A percentile compares a stretch with the other conserved stretches of the same genome.
These are phyloP conservation scores for Davidsoniella eucalypti DNA, from an alignment of 2,329 filamentous ascomycete genomes.

Conservation along the genomic window DNA sequence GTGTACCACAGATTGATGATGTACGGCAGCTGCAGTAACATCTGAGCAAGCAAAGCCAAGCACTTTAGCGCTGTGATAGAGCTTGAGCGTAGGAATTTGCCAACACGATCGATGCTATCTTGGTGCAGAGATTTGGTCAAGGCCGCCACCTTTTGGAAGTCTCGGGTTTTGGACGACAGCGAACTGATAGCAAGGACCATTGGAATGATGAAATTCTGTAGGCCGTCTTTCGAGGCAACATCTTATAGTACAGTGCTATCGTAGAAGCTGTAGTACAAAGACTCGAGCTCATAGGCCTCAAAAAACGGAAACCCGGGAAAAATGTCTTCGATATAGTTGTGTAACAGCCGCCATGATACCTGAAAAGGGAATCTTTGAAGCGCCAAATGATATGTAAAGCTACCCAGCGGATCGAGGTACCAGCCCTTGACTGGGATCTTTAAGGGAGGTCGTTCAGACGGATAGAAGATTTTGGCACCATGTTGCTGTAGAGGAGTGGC, in stretches of 20 bases:
- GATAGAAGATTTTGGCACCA: slow-evolving; percentile 15
- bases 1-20: slow-evolving; percentile 15
- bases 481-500: background rate
- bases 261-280: slow-evolving; percentile 14
- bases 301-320: slow-evolving; percentile 15
- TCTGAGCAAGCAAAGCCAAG: slow-evolving; percentile 14
- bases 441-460: slow-evolving; percentile 15
- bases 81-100: slow-evolving; percentile 8
- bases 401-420: slow-evolving; percentile 12
- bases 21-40: slow-evolving; percentile 14
- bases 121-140: slow-evolving; percentile 15
- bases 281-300: slow-evolving; percentile 10
- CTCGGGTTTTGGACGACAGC: slow-evolving; percentile 14
- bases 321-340: slow-evolving; percentile 14
- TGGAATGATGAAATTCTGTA: slow-evolving; percentile 12
- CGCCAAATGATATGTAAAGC: slow-evolving; percentile 9
- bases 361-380: slow-evolving; percentile 12
- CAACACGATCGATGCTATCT: slow-evolving; percentile 13
- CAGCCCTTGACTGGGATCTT: slow-evolving; percentile 15
- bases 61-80: slow-evolving; percentile 13
- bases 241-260: background rate
- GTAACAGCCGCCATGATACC: slow-evolving; percentile 14
- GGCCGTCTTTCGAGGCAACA: background rate
- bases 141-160: slow-evolving; percentile 15
- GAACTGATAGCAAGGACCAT: slow-evolving; percentile 15